Evolutionary conservation across 1,284 basidiomycete species (phyloP), one percentile per base, ranked within the genome.

Genomic region (Stereum hirsutum): DNA sequence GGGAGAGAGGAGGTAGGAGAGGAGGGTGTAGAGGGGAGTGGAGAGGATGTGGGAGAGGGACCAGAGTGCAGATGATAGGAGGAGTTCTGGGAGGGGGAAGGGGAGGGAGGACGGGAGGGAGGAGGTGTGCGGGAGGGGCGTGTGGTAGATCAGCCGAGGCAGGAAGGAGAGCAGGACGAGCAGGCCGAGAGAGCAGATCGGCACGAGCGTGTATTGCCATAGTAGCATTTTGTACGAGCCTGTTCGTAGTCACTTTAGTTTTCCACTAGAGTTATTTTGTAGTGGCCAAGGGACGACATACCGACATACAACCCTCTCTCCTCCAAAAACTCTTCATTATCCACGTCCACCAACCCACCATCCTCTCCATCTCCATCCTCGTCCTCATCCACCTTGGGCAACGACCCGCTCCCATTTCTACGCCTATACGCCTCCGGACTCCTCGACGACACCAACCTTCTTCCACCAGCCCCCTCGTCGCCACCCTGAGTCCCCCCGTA

Each of bases 281-380:
- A 12, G 33, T 7, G 17, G 23, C 8, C 5, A 17, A 5, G 55
- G 24, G 19, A 11, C 24, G 14, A 56, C 64, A 41, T 49, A 79
- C 81, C 81, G 49, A 64, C 54, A 52, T 80, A 83, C 26, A 81
- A 55, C 1, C 81, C 81, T 41, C 72, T 67, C 46, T 69, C 68
- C 44, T 72, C 75, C 39, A 85, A 56, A 44, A 74, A 36, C 11
- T 48, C 51, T 25, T 53, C 58, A 12, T 50, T 47, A 0, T 50
- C 54, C 14, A 54, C 51, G 24, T 53, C 58, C n/a, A n/a, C n/a
- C n/a, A n/a, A n/a, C 14, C 49, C 48, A 1, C 49, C 54, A 11
- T 54, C 46, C 21, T 58, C 58, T 23, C 58, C 63, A 20, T 56
- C 55, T 3, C 57, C 46, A 17, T 54, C 57, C 24, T 57, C 56